Base-by-base conservation (phyloP, 2,329 filamentous ascomycete species). In the Colletotrichum chrysophilum region DNA sequence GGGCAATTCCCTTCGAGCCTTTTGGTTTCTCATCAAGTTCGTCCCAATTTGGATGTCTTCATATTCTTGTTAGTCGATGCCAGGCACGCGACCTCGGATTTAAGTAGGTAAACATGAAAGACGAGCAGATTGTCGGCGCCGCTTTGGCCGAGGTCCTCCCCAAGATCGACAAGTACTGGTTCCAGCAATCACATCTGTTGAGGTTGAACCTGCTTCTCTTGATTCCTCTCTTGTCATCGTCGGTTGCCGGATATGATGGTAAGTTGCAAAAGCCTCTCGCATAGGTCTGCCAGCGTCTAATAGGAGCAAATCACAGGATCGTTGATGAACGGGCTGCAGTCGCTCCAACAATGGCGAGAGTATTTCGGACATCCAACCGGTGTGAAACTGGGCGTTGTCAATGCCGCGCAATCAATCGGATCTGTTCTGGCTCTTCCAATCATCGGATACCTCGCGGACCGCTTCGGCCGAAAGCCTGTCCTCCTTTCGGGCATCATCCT, bases 191-290 rank as follows among this genome's bases (percentile, higher is more conserved):
- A 3, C 86, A 89, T 78, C 81, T 89, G 0, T 78, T 88, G 13
- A 78, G 82, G 21, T 80, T 89, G 18, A 89, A 89, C 70, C 77
- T 88, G 4, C 78, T 88, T 30, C 82, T 89, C 0, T 76, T 88
- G 7, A 80, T 88, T 3, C 87, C 87, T 2, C n/a, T 77, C 12
- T 30, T 76, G 13, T 77, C 76, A 32, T 77, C 74, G 1, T 66
- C 68, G 21, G 74, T 75, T 3, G 66, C 67, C n/a, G 76, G 76
- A 5, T 77, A 73, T 9, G 76, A 77, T 55, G 76, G 73, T 68
- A 26, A 21, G 73, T n/a, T 7, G 2, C 3, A 2, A 10, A 4
- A 12, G 10, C 5, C 36, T 24, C 4, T 61, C 3, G 16, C 9
- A 8, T 3, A 7, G 10, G 36, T 14, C 12, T 66, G 16, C 4